Evolutionary conservation across 768 basidiomycete genomes (phyloP).

Genomic region (Mycena indigotica): DNA sequence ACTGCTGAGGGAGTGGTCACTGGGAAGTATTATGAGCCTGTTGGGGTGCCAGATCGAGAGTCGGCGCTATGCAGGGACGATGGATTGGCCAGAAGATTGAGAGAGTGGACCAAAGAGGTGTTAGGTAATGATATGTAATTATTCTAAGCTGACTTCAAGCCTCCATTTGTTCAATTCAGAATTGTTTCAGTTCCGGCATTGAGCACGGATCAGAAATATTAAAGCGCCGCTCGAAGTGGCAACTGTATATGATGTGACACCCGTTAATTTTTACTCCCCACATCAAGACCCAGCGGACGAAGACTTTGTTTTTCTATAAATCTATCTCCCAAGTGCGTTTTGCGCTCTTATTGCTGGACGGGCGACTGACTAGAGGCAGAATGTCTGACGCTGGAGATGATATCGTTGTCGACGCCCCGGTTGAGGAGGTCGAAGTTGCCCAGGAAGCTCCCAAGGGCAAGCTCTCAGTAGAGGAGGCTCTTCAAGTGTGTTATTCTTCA

Average conservation of each 20-base stretch:
- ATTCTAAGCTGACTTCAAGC: too few species aligned
- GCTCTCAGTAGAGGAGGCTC: slow-evolving; percentile 92
- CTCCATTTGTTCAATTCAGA: too few species aligned
- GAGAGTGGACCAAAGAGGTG: slow-evolving; percentile 4
- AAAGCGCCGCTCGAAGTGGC: not conserved
- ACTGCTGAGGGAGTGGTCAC: not conserved
- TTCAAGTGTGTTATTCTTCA: slow-evolving; percentile 59
- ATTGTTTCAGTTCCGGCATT: too few species aligned
- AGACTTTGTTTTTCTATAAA: slow-evolving; percentile 28
- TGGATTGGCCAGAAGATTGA: not conserved
- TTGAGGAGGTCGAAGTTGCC: slow-evolving; percentile 78
- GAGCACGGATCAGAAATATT: too few species aligned
- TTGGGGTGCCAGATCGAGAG: not conserved
- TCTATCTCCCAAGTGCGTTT: slow-evolving; percentile 43
- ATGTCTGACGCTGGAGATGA: slow-evolving; percentile 99
- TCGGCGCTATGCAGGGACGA: not conserved
- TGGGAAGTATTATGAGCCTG: slow-evolving; percentile 1
- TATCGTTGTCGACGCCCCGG: slow-evolving; percentile 71
- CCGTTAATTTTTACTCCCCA: not conserved
- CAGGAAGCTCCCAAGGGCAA: slow-evolving; percentile 93
- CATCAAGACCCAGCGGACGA: not conserved
- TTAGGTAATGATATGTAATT: too few species aligned
- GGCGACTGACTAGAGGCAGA: slow-evolving; percentile 34
- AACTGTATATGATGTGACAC: not conserved
- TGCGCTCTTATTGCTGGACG: not conserved